phyloP scores from a whole-genome alignment of 352 stramenopile species.

The Globisporangium nunn region DNA sequence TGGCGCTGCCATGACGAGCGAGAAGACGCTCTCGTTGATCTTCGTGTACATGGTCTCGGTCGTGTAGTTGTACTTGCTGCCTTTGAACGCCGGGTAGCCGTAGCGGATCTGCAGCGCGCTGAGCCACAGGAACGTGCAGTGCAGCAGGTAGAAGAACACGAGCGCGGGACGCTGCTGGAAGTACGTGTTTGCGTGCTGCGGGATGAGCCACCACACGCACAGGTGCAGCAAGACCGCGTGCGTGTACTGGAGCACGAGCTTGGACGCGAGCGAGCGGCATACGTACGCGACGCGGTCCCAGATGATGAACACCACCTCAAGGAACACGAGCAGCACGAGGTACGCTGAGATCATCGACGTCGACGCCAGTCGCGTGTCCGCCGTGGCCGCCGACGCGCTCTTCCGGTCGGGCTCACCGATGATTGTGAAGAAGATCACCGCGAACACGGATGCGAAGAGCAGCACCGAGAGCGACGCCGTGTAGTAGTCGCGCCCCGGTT shows the following conservation, averaged over 20 bases:
- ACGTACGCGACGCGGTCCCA: conserved; percentile 84
- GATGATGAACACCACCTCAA: conserved; percentile 76
- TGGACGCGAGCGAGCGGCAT: conserved; percentile 59
- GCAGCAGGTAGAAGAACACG: conserved; percentile 75
- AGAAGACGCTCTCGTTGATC: conserved; percentile 56
- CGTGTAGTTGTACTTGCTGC: conserved; percentile 78
- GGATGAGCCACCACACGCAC: conserved; percentile 71
- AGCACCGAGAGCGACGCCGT: conserved; percentile 54
- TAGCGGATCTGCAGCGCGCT: conserved; percentile 80
- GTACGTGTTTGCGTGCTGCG: conserved; percentile 67
- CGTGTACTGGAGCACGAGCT: conserved; percentile 72
- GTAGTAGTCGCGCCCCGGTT: conserved; percentile 75
- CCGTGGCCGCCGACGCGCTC: conserved; percentile 26
- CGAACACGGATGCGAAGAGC: conserved; percentile 61
- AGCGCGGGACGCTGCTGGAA: conserved; percentile 66
- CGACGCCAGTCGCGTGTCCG: conserved; percentile 46
- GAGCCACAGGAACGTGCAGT: conserved; percentile 74
- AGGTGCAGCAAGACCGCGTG: conserved; percentile 68
- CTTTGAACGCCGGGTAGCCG: conserved; percentile 75
- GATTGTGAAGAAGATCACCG: conserved; percentile 69
- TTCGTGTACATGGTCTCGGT: conserved; percentile 35
- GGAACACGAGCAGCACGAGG: conserved; percentile 74
- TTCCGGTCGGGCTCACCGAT: conserved; percentile 52
- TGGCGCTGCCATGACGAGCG: conserved; percentile 68
- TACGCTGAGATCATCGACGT: conserved; percentile 82